Base-by-base conservation (phyloP, 2,329 filamentous ascomycete genomes). In the Trichoderma lentiforme region DNA sequence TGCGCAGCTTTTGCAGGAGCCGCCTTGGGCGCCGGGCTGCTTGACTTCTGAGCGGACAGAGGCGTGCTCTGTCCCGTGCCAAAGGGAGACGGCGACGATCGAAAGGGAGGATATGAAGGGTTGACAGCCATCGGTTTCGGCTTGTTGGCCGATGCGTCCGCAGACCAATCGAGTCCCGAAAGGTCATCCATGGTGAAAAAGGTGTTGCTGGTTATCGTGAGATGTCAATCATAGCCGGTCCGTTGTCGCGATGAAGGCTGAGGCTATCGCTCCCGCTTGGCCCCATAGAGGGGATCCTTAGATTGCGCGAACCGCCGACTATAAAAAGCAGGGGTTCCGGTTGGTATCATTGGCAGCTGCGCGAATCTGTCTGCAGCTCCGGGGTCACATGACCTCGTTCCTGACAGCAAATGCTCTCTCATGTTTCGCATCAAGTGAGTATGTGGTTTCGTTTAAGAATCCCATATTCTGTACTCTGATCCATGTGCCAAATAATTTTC, bases 141-240 rank as follows among this genome's bases (percentile, higher is more conserved):
- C 73, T 80, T 80, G 58, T 74, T 74, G 61, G 74, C 76, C 24
- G 75, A 73, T 57, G 81, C 76, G 79, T 86, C 85, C 73, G 81
- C 78, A 65, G 86, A 87, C 88, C 88, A 91, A 80, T 87, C 87
- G 76, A 91, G 83, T 74, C 87, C 85, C 62, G 86, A 85, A 63
- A 91, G 86, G 81, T 91, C 88, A 76, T 91, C 87, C 89, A 91
- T 91, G 71, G 78, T 82, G 71, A 73, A 72, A 34, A 34, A 60
- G 74, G 70, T 60, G 74, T 64, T 71, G 70, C 71, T 72, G 30
- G 43, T 6, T 76, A 76, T 75, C 70, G 73, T n/a, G 69, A 73
- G 71, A 74, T 72, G 71, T 77, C 73, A 74, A 71, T 76, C 78
- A 79, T 79, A 73, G 71, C 73, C 75, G 66, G 39, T 53, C 68